These are phyloP conservation scores for Cerioporus squamosus DNA, from an alignment of 1,284 basidiomycete species.

Conservation along the genomic window DNA sequence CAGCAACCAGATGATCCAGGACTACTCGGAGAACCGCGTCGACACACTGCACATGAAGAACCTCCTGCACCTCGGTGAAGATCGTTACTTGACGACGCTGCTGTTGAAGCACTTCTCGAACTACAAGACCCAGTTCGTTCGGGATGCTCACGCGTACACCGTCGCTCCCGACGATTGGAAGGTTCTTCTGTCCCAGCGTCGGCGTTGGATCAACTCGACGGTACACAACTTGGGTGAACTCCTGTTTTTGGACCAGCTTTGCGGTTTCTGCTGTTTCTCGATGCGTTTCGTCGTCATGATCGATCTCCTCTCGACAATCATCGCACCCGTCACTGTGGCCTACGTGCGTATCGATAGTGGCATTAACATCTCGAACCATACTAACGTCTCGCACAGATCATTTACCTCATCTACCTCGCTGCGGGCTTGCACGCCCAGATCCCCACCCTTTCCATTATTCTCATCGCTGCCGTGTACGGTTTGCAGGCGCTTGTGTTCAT, in stretches of 20 bases:
- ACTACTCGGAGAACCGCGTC: slow-evolving; percentile 96
- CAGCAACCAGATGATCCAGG: slow-evolving; percentile 87
- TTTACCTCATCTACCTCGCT: slow-evolving; percentile 84
- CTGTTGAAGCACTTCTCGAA: slow-evolving; percentile 93
- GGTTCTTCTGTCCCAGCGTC: slow-evolving; percentile 94
- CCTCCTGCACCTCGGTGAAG: slow-evolving; percentile 94
- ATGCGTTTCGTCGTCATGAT: slow-evolving; percentile 99
- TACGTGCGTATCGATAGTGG: slow-evolving; percentile 69
- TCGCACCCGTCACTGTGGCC: slow-evolving; percentile 91
- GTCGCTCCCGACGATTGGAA: slow-evolving; percentile 94
- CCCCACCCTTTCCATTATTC: slow-evolving; percentile 82
- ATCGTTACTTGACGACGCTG: slow-evolving; percentile 96
- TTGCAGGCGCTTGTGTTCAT: slow-evolving; percentile 88
- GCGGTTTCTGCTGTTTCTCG: slow-evolving; percentile 97
- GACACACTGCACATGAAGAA: slow-evolving; percentile 99
- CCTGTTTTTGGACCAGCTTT: slow-evolving; percentile 90
- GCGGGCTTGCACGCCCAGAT: slow-evolving; percentile 66
- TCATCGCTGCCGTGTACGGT: slow-evolving; percentile 95
- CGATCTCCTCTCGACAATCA: slow-evolving; percentile 87
- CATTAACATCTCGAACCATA: slow-evolving; percentile 14
- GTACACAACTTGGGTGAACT: slow-evolving; percentile 97
- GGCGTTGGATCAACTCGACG: slow-evolving; percentile 99
- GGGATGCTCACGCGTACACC: slow-evolving; percentile 91
- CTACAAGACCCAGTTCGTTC: slow-evolving; percentile 93
- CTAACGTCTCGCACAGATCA: slow-evolving; percentile 58